Conservation (phyloP, 306 rosid species). For the Heteromeles arbutifolia region DNA sequence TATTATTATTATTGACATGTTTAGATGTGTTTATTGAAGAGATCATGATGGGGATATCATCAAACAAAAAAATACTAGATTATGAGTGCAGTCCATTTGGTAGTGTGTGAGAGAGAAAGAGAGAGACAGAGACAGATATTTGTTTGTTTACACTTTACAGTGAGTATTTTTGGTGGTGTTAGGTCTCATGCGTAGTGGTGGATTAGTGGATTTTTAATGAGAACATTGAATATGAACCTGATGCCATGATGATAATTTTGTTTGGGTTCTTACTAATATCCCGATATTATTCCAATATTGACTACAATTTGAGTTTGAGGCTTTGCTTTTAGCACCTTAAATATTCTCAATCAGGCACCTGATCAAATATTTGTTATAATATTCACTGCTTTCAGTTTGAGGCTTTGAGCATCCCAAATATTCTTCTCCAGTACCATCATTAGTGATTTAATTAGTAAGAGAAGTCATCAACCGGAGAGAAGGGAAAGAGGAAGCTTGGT, state of each 20-base stretch:
- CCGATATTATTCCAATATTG: neutral
- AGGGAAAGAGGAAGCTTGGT: too few relatives aligned
- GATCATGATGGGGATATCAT: slow-evolving; percentile 30
- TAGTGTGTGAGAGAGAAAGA: neutral
- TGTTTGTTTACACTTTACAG: slow-evolving; percentile 33
- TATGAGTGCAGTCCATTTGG: slow-evolving; percentile 11
- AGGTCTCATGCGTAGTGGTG: neutral
- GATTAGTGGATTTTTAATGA: neutral
- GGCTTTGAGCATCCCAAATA: too few relatives aligned
- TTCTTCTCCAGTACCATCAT: neutral
- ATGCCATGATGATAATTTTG: slow-evolving; percentile 21
- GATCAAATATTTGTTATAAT: too few relatives aligned
- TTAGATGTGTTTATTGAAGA: neutral
- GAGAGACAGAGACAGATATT: neutral
- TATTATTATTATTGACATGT: too few relatives aligned
- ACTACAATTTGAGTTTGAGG: neutral
- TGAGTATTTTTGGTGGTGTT: slow-evolving; percentile 3
- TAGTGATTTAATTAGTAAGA: too few relatives aligned
- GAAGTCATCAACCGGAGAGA: too few relatives aligned
- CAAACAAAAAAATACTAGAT: neutral
- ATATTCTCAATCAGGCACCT: too few relatives aligned
- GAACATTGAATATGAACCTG: slow-evolving; percentile 16
- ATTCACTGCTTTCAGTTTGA: too few relatives aligned
- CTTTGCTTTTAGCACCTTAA: neutral
- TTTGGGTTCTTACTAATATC: neutral